These are phyloP conservation scores for Termitomyces bulborhizus DNA, from an alignment of 768 basidiomycete genomes.

Conservation along the genomic window DNA sequence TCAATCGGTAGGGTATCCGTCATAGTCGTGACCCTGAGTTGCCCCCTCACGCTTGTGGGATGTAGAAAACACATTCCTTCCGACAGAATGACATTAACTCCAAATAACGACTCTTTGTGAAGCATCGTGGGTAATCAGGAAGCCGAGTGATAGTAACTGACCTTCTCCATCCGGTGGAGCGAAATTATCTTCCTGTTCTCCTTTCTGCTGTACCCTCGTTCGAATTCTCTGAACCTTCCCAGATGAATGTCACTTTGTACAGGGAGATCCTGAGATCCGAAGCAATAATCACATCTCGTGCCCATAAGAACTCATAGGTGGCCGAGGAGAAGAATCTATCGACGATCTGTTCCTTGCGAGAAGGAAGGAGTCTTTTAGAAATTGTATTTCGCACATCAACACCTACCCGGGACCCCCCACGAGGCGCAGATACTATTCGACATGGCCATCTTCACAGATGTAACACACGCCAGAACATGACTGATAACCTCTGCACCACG, in stretches of 20 bases:
- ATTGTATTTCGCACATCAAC: background rate
- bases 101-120: background rate
- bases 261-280: background rate
- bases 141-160: background rate
- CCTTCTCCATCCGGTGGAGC: background rate
- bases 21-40: no score
- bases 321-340: background rate
- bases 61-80: background rate
- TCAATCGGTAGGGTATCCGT: background rate
- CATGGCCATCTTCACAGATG: no score
- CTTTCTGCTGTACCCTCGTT: background rate
- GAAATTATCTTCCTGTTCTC: background rate
- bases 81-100: background rate
- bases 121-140: background rate
- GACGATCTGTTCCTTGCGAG: no score
- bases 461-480: background rate
- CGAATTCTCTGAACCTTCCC: background rate
- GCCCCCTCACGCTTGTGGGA: background rate
- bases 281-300: background rate
- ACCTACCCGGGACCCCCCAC: background rate
- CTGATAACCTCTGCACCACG: background rate
- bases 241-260: background rate
- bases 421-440: background rate
- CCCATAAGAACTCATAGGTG: no score
- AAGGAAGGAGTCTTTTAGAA: background rate